These are phyloP conservation scores for Elsinoe batatas DNA, from an alignment of 2,329 filamentous ascomycete species.

Conservation along the genomic window DNA sequence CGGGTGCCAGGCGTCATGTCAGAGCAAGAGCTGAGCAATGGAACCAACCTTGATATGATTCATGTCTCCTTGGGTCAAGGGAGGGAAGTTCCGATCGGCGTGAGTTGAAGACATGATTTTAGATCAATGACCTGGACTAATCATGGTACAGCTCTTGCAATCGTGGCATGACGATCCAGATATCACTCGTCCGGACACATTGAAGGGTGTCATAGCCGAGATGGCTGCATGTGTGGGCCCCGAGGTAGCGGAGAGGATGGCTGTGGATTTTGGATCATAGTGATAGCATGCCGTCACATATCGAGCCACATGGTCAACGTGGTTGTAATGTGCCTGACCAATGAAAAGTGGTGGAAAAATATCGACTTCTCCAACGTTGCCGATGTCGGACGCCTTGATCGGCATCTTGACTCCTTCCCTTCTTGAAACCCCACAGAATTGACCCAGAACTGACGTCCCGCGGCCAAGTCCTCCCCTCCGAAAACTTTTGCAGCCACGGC, in stretches of 20 bases:
- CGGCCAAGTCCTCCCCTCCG: slow-evolving; percentile 5
- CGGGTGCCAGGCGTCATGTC: slow-evolving; percentile 59
- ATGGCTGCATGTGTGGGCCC: slow-evolving; percentile 56
- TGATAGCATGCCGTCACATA: neutral
- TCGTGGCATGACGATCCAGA: slow-evolving; percentile 47
- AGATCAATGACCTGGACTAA: slow-evolving; percentile 3
- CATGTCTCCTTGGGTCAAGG: slow-evolving; percentile 39
- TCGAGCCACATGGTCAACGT: too few relatives aligned
- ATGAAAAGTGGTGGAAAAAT: neutral
- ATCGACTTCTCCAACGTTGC: neutral
- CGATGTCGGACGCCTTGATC: neutral
- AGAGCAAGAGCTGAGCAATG: slow-evolving; percentile 40
- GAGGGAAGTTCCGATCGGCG: slow-evolving; percentile 25
- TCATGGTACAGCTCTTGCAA: slow-evolving; percentile 38
- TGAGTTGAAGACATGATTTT: slow-evolving; percentile 18
- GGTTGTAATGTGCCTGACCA: neutral
- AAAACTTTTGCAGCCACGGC: slow-evolving; percentile 3
- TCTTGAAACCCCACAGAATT: neutral
- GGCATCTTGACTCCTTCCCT: too few relatives aligned
- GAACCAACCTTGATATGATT: slow-evolving; percentile 51
- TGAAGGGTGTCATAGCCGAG: slow-evolving; percentile 58
- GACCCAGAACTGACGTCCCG: neutral
- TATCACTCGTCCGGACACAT: slow-evolving; percentile 39
- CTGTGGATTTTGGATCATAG: slow-evolving; percentile 44
- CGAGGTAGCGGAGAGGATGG: slow-evolving; percentile 47